These are phyloP conservation scores for Sisymbrium irio DNA, from an alignment of 345 rosid species.

Conservation along the genomic window DNA sequence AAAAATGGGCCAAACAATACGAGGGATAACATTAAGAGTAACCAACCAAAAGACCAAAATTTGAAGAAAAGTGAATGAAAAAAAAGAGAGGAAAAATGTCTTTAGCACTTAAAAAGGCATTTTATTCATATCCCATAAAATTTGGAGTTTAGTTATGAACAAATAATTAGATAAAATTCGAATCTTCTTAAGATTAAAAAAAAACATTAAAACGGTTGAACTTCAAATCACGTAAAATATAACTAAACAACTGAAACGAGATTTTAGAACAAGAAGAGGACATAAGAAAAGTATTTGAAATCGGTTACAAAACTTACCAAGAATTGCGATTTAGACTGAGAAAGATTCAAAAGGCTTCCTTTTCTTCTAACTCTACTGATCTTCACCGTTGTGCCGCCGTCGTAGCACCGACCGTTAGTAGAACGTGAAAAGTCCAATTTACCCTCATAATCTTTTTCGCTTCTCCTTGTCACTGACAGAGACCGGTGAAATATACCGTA, in stretches of 20 bases:
- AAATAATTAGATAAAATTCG: background rate
- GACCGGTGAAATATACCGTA: constrained; percentile 34
- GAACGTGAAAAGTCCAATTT: constrained; percentile 23
- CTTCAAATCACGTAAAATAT: too few relatives aligned
- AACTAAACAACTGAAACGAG: background rate
- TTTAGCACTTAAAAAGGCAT: background rate
- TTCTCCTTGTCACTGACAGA: constrained; percentile 32
- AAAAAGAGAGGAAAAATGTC: background rate
- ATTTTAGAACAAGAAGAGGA: background rate
- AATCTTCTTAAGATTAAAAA: too few relatives aligned
- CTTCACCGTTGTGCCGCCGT: constrained; percentile 43
- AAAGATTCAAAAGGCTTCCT: constrained; percentile 43
- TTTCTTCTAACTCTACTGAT: constrained; percentile 49
- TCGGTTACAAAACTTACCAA: constrained; percentile 37
- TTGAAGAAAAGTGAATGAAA: too few relatives aligned
- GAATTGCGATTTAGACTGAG: constrained; percentile 44
- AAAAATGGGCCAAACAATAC: background rate
- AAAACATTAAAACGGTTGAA: too few relatives aligned
- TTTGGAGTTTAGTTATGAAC: background rate
- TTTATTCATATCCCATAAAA: background rate
- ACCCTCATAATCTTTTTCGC: constrained; percentile 24
- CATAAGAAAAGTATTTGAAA: background rate
- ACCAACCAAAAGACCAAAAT: background rate
- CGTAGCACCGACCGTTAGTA: background rate
- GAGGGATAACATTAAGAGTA: background rate